Percentiles rank a stretch among this genome's conserved stretches.
Conservation (phyloP, 2,329 filamentous ascomycete genomes). For the Zarea fungicola region DNA sequence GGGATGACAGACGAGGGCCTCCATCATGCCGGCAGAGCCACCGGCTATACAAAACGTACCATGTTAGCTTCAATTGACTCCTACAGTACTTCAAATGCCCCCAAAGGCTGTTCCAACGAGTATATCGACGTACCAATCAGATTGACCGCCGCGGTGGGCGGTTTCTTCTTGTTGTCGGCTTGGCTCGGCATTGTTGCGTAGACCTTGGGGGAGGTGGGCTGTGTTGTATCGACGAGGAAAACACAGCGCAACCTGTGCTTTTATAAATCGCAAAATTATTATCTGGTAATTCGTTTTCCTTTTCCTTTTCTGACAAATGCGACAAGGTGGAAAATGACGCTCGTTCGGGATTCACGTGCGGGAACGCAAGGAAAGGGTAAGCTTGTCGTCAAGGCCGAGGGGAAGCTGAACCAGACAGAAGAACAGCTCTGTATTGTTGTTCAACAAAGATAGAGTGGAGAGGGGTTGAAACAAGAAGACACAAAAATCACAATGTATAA, state of each 20-base stretch:
- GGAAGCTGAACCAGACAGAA: neutral
- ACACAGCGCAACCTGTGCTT: too few species aligned
- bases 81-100: slow-evolving; percentile 7
- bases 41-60: slow-evolving; percentile 56
- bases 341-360: neutral
- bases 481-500: slow-evolving; percentile 4
- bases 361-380: slow-evolving; percentile 5
- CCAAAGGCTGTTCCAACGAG: neutral
- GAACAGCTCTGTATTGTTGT: neutral
- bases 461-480: slow-evolving; percentile 2
- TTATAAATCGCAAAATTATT: too few species aligned
- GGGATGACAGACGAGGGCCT: slow-evolving; percentile 92
- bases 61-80: slow-evolving; percentile 19
- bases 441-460: neutral
- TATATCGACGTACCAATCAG: slow-evolving; percentile 65
- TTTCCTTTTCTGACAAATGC: neutral
- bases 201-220: neutral
- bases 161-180: slow-evolving; percentile 55
- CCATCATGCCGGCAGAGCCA: slow-evolving; percentile 98
- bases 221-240: too few species aligned
- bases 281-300: too few species aligned
- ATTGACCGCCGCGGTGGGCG: slow-evolving; percentile 82
- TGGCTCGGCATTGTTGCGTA: slow-evolving; percentile 28
- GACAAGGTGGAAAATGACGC: neutral
- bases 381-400: neutral